Evolutionary conservation across 768 basidiomycete genomes (phyloP), one percentile per base, ranked within the genome.

Genomic region (Tricholoma bakamatsutake): DNA sequence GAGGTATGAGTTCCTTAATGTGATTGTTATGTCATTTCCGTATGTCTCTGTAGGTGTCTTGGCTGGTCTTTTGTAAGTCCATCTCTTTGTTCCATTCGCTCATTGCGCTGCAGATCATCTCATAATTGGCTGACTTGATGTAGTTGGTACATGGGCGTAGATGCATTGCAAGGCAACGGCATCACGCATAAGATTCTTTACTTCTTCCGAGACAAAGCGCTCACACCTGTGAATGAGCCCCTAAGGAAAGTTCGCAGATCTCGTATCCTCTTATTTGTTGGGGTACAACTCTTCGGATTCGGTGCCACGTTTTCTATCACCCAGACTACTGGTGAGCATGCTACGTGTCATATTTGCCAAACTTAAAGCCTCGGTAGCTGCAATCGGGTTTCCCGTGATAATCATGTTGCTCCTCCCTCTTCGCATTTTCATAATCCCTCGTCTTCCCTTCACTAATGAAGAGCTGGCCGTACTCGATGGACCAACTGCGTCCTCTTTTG

Each of bases 71-170:
- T 96, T 96, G 90, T 93, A 60, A 68, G 82, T 75, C 55, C n/a
- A 27, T 53, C 30, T 13, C 17, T n/a, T 18, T 43, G n/a, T 21
- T 27, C 11, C 24, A 2, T 21, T 37, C 37, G 40, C 31, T 40
- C 21, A 33, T 24, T 35, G 28, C 30, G 34, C 17, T 9, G 11
- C 5, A 46, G 35, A 12, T 51, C 59, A 52, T 33, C 52, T 34
- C 28, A 28, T 49, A 6, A 1, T n/a, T 46, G 28, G 46, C 30
- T 48, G 46, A 31, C 46, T 10, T 31, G n/a, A 30, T 47, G 5
- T 53, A 88, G 87, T 69, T 94, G 92, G 92, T 94, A 85, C 67
- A 96, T 98, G 90, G 94, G 94, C 12, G 80, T 80, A 33, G 88
- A 90, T 55, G 90, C 90, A 0, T 78, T 98, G 12, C 79, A 78